Base-by-base conservation (phyloP, 2,329 filamentous ascomycete genomes). In the Fusarium fracticaudum region DNA sequence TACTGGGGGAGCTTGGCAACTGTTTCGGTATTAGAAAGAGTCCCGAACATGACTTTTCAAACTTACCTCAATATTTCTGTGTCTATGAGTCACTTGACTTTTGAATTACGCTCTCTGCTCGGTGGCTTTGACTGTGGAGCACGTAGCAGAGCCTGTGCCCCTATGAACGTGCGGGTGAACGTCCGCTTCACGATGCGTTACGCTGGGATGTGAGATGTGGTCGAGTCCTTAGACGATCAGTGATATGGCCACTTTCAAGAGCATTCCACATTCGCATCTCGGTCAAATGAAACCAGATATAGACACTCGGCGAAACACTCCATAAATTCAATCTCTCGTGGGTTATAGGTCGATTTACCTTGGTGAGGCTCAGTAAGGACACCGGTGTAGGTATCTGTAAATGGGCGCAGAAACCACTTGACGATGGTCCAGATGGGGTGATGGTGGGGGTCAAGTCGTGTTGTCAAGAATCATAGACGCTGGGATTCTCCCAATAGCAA, bases 391-490 rank as follows among this genome's bases (percentile, higher is more conserved):
- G 68, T 74, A 54, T 53, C 55, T 69, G 57, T 51, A 64, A 38
- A 71, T 73, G 61, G 66, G 50, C 67, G 51, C 63, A 71, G 57
- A 59, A 64, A 73, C 59, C 72, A 72, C 63, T 73, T 67, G 70
- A 67, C 65, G 45, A 67, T 62, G 70, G 45, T 35, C 38, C 55
- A 54, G 54, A 77, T 78, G 69, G 76, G 73, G 71, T 78, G 76
- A 78, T 70, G 37, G 76, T 78, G 76, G 76, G 76, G 76, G 76
- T 77, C 71, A 70, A 64, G 71, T 77, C 76, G 77, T 76, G 76
- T 78, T 78, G 76, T 78, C 65, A 40, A 55, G n/a, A 43, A 63
- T 60, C 29, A 64, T 72, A 63, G 43, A 40, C 53, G 31, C 57
- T 60, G 59, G 43, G 31, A 33, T 31, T 24, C 40, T 45, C 20